phyloP scores from a whole-genome alignment of 2,329 filamentous ascomycete species.

The Pseudogymnoascus sp. region DNA sequence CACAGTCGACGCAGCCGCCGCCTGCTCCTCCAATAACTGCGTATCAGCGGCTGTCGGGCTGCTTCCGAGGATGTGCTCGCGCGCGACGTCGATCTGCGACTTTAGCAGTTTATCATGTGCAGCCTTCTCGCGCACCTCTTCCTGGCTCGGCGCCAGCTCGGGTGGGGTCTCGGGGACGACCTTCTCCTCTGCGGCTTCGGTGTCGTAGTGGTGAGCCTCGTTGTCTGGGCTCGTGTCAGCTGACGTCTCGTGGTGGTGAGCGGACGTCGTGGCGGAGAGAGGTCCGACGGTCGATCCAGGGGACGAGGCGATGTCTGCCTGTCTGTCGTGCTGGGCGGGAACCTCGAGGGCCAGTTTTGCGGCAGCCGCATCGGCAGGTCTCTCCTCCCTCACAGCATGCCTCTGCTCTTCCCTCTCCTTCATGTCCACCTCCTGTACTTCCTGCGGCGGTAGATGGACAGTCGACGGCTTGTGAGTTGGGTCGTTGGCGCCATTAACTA shows the following conservation, averaged over 20 bases:
- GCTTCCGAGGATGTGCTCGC: slow-evolving; percentile 32
- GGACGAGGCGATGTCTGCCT: slow-evolving; percentile 41
- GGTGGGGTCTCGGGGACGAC: slow-evolving; percentile 33
- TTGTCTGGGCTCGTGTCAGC: slow-evolving; percentile 68
- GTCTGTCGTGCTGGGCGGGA: slow-evolving; percentile 5
- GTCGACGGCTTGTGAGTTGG: slow-evolving; percentile 22
- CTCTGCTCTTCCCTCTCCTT: slow-evolving; percentile 21
- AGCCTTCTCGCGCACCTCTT: slow-evolving; percentile 29
- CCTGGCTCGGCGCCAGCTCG: slow-evolving; percentile 19
- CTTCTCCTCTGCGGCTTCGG: slow-evolving; percentile 40
- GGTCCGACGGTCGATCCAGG: slow-evolving; percentile 58
- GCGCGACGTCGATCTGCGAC: slow-evolving; percentile 24
- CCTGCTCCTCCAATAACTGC: slow-evolving; percentile 47
- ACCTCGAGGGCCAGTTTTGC: neutral
- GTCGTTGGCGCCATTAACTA: slow-evolving; percentile 20
- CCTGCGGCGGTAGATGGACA: slow-evolving; percentile 41
- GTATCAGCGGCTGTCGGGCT: slow-evolving; percentile 47
- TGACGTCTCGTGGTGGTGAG: slow-evolving; percentile 53
- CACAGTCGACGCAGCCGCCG: slow-evolving; percentile 30
- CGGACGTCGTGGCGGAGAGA: slow-evolving; percentile 65
- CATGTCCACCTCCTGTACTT: slow-evolving; percentile 40
- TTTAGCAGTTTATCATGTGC: slow-evolving; percentile 24
- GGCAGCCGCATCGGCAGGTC: neutral
- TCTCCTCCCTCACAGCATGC: slow-evolving; percentile 15
- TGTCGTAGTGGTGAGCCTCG: slow-evolving; percentile 48